These are phyloP conservation scores for Phanerochaete sordida DNA, from an alignment of 768 basidiomycete genomes.

Conservation along the genomic window DNA sequence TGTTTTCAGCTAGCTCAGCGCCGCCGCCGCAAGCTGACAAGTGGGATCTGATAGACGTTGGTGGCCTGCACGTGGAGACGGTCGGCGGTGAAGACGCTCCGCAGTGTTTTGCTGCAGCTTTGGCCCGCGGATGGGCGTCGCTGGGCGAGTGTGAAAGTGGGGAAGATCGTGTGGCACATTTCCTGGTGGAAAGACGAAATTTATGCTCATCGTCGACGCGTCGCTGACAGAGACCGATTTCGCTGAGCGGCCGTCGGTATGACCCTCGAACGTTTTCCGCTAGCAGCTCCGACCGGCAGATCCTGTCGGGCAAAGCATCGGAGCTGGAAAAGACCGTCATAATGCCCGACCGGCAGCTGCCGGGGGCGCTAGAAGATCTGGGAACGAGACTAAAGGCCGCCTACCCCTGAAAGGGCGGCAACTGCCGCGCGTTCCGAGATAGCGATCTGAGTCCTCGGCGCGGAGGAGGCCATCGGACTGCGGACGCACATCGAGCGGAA, in stretches of 20 bases:
- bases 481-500: background rate
- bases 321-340: too few species aligned
- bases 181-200: background rate
- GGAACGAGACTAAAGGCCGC: too few species aligned
- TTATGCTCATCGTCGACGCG: background rate
- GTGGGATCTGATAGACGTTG: conserved; percentile 1
- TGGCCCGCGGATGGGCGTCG: background rate
- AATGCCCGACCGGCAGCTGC: too few species aligned
- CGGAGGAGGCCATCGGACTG: too few species aligned
- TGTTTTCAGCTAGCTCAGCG: background rate
- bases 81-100: background rate
- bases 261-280: too few species aligned
- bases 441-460: background rate
- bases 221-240: background rate
- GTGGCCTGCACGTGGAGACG: background rate
- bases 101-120: background rate
- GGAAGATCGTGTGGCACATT: background rate
- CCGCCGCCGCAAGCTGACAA: background rate
- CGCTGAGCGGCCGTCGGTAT: too few species aligned
- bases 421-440: background rate
- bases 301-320: too few species aligned
- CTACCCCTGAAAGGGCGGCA: background rate
- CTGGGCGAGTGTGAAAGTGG: background rate
- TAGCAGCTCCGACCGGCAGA: too few species aligned
- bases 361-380: too few species aligned